Percentiles rank a stretch among this genome's conserved stretches.
Conservation (phyloP, 2,329 filamentous ascomycete genomes). For the Penicillium digitatum region DNA sequence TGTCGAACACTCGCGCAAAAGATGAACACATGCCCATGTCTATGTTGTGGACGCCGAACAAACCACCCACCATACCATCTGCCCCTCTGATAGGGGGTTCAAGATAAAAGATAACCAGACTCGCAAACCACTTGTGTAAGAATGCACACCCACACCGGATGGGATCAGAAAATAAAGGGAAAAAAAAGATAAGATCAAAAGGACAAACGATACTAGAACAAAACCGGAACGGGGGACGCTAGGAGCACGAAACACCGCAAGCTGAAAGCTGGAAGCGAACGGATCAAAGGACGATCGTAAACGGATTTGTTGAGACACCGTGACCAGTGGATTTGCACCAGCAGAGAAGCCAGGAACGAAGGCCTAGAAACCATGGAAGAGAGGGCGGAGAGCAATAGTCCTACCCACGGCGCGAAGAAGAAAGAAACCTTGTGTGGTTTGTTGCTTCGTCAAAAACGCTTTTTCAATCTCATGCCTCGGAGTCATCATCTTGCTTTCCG, state of each 20-base stretch:
- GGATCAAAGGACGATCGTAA: constrained; percentile 4
- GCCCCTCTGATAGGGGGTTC: constrained; percentile 32
- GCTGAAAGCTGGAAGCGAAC: constrained; percentile 7
- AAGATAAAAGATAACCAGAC: constrained; percentile 29
- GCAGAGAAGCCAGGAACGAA: not conserved
- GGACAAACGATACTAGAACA: constrained; percentile 17
- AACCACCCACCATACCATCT: constrained; percentile 36
- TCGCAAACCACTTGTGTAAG: constrained; percentile 25
- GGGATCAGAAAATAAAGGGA: constrained; percentile 16
- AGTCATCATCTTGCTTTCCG: constrained; percentile 8
- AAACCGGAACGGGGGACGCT: constrained; percentile 13
- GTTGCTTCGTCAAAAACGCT: not conserved
- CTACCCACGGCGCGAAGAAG: constrained; percentile 8
- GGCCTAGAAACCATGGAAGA: constrained; percentile 1
- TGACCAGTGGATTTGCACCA: constrained; percentile 4
- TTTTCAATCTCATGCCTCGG: constrained; percentile 5
- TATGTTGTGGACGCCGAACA: constrained; percentile 43
- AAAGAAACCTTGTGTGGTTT: not conserved
- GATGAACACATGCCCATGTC: constrained; percentile 39
- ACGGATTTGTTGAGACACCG: constrained; percentile 2
- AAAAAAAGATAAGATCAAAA: constrained; percentile 15
- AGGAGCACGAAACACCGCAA: constrained; percentile 10
- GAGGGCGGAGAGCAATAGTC: constrained; percentile 12
- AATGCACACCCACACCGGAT: constrained; percentile 25
- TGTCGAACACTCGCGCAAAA: constrained; percentile 25